Conservation (phyloP, 2,329 filamentous ascomycete species). For the Ascosphaera apis region DNA sequence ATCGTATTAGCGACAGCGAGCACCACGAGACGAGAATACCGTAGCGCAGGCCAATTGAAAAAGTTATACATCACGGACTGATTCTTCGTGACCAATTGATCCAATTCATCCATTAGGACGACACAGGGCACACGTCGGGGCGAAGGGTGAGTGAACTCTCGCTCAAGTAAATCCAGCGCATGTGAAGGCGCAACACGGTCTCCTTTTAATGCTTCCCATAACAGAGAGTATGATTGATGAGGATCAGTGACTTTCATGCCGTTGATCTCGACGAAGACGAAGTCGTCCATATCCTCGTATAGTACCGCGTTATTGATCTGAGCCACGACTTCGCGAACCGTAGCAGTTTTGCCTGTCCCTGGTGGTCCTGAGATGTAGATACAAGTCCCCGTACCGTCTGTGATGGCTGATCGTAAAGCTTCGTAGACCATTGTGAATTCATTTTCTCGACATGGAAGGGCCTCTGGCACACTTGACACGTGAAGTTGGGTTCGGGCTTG, state of each 20-base stretch:
- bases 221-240: slow-evolving; percentile 78
- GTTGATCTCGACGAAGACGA: slow-evolving; percentile 98
- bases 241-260: slow-evolving; percentile 99
- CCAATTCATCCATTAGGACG: slow-evolving; percentile 93
- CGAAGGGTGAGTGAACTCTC: slow-evolving; percentile 78
- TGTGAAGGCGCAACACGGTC: slow-evolving; percentile 83
- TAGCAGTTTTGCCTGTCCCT: slow-evolving; percentile 92
- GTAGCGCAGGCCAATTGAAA: slow-evolving; percentile 92
- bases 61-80: slow-evolving; percentile 99
- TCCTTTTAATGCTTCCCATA: slow-evolving; percentile 90
- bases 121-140: slow-evolving; percentile 85
- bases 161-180: slow-evolving; percentile 70
- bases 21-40: slow-evolving; percentile 82
- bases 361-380: slow-evolving; percentile 99
- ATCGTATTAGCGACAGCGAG: slow-evolving; percentile 97
- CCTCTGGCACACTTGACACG: slow-evolving; percentile 75
- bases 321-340: slow-evolving; percentile 80
- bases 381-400: slow-evolving; percentile 77
- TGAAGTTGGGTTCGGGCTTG: slow-evolving; percentile 73
- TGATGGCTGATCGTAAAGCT: slow-evolving; percentile 82
- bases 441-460: slow-evolving; percentile 71
- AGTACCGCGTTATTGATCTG: slow-evolving; percentile 71
- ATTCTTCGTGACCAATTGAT: slow-evolving; percentile 92
- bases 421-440: slow-evolving; percentile 87
- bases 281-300: slow-evolving; percentile 85